Conservation (phyloP, 2,329 filamentous ascomycete genomes). For the Fusarium nygamai region DNA sequence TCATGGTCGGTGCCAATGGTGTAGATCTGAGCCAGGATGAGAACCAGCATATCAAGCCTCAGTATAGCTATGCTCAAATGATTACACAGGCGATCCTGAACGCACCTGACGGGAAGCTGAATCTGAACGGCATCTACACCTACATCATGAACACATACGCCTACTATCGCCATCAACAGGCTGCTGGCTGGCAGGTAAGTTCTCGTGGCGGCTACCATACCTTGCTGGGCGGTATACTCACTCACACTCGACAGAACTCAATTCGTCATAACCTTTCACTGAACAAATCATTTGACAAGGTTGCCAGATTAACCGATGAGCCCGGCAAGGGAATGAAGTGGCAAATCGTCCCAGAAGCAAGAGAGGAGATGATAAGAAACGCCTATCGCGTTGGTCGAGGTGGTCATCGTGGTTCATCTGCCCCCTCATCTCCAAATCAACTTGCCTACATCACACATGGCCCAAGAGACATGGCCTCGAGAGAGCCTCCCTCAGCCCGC, state of each 20-base stretch:
- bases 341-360: constrained; percentile 86
- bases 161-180: constrained; percentile 84
- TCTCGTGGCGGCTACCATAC: background rate
- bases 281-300: constrained; percentile 94
- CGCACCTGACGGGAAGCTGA: constrained; percentile 86
- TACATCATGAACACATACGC: constrained; percentile 93
- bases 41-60: constrained; percentile 91
- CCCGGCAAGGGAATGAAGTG: constrained; percentile 99
- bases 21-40: constrained; percentile 84
- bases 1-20: constrained; percentile 57
- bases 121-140: constrained; percentile 90
- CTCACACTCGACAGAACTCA: constrained; percentile 72
- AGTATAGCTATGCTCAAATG: constrained; percentile 95
- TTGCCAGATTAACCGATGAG: constrained; percentile 90
- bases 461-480: constrained; percentile 63
- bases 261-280: constrained; percentile 96
- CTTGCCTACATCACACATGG: constrained; percentile 70
- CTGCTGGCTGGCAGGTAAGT: constrained; percentile 88
- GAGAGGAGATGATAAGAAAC: constrained; percentile 88
- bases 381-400: constrained; percentile 69
- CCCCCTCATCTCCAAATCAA: constrained; percentile 73
- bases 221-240: background rate
- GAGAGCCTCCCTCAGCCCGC: constrained; percentile 61
- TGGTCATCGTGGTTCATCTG: constrained; percentile 73
- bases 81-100: constrained; percentile 96